phyloP scores from a whole-genome alignment of 169 alveolate genomes.

The Eimeria praecox region DNA sequence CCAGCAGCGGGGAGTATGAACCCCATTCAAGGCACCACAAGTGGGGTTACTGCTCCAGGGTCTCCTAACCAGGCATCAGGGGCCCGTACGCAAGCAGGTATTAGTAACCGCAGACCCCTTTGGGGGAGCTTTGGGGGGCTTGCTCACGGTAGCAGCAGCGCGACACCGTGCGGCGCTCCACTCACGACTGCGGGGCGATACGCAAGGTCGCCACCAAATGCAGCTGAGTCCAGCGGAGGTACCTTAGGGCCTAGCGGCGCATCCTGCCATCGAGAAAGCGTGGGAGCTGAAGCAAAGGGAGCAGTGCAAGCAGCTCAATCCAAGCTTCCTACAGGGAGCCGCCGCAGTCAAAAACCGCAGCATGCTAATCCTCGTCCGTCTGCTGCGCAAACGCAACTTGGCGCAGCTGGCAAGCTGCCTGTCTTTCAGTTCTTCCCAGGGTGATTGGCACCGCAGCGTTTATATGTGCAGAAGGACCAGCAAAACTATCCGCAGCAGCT shows the following conservation, averaged over 20 bases:
- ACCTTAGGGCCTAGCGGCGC: neutral
- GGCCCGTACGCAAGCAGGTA: neutral
- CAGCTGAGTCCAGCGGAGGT: neutral
- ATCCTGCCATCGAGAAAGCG: neutral
- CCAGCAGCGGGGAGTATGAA: neutral
- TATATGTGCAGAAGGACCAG: neutral
- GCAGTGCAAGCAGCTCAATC: neutral
- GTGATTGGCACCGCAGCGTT: neutral
- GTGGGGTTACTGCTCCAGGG: neutral
- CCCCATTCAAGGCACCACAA: neutral
- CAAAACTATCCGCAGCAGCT: neutral
- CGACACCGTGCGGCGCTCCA: neutral
- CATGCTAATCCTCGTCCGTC: neutral
- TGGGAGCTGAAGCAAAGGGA: neutral
- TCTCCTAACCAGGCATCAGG: neutral
- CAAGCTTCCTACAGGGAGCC: neutral
- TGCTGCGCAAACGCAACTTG: neutral
- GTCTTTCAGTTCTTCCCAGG: neutral
- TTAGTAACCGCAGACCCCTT: neutral
- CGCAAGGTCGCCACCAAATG: neutral
- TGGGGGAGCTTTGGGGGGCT: neutral
- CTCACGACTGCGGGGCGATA: neutral
- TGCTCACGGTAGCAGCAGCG: neutral
- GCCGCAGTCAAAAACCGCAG: neutral
- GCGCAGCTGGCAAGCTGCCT: constrained; percentile 21